Base-by-base conservation (phyloP, 2,329 filamentous ascomycete genomes). In the Cladosporium phlei region DNA sequence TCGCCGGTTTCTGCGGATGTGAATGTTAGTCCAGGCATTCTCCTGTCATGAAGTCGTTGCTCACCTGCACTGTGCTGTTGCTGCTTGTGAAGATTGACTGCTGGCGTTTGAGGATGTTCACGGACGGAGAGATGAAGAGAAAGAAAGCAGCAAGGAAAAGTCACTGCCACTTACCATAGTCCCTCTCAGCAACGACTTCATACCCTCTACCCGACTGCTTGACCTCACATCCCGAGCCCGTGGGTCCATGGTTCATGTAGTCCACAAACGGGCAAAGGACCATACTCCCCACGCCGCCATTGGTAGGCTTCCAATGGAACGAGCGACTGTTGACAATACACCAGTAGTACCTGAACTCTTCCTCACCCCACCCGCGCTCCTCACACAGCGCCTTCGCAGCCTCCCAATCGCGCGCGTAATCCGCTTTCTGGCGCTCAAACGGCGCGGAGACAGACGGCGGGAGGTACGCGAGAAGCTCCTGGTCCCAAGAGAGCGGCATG, bases 181-280 rank as follows among this genome's bases (percentile, higher is more conserved):
- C 59, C 2, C 68, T 63, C 37, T 73, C 66, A 2, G 79, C 74
- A 14, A 66, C 72, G 37, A 86, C 71, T 19, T 69, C 72, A 66
- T 80, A 86, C 5, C 74, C 73, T 1, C 66, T 62, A 1, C 64
- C 52, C 35, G 73, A 69, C 55, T 77, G 78, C 3, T 69, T 59
- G 1, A 80, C 78, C 11, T 69, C 64, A 63, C 79, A 83, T 11
- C 68, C 68, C 11, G 59, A 54, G 20, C 69, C 67, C 11, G 64
- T 57, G 1, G 63, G 58, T 30, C 58, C 65, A 52, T 79, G 76
- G 52, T 79, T 89, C 70, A 88, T 83, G 46, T 86, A 78, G 62
- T 89, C 85, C 1, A 83, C 80, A 27, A 86, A 82, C 1, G 85
- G 85, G 63, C 82, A 83, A 54, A 88, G 74, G 8, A 79, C 79